These are phyloP conservation scores for Chaetomium globosum DNA, from an alignment of 2,329 filamentous ascomycete genomes.

Conservation along the genomic window DNA sequence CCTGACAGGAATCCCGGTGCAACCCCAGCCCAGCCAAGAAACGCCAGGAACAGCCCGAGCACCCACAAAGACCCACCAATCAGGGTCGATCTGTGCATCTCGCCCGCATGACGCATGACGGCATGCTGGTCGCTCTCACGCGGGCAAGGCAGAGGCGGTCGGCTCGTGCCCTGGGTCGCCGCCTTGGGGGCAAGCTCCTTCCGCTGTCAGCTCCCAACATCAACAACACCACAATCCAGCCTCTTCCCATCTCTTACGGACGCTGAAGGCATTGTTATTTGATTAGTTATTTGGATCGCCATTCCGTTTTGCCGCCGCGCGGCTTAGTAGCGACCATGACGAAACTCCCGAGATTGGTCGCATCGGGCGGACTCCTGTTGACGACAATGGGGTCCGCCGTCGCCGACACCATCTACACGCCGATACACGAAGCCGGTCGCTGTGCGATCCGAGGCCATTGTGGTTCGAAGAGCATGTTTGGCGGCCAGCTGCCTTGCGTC, in stretches of 20 bases:
- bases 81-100: constrained; percentile 9
- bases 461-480: constrained; percentile 87
- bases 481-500: constrained; percentile 84
- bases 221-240: background rate
- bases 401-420: constrained; percentile 46
- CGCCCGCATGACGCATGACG: constrained; percentile 30
- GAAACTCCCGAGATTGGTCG: constrained; percentile 43
- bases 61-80: constrained; percentile 25
- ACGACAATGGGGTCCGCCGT: constrained; percentile 37
- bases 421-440: constrained; percentile 80
- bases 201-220: background rate
- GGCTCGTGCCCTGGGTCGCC: background rate
- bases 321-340: constrained; percentile 42
- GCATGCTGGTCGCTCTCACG: background rate
- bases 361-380: constrained; percentile 43
- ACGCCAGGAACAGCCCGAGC: constrained; percentile 24
- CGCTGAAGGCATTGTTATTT: background rate
- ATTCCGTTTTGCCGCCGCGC: constrained; percentile 30
- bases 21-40: constrained; percentile 15
- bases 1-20: constrained; percentile 6
- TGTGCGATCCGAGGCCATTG: constrained; percentile 92
- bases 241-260: background rate
- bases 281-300: background rate
- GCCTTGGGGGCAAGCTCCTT: background rate
- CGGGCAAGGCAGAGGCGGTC: background rate